Evolutionary conservation across 202 grass and related monocot species (phyloP).

Genomic region (Cymbopogon flexuosus): DNA sequence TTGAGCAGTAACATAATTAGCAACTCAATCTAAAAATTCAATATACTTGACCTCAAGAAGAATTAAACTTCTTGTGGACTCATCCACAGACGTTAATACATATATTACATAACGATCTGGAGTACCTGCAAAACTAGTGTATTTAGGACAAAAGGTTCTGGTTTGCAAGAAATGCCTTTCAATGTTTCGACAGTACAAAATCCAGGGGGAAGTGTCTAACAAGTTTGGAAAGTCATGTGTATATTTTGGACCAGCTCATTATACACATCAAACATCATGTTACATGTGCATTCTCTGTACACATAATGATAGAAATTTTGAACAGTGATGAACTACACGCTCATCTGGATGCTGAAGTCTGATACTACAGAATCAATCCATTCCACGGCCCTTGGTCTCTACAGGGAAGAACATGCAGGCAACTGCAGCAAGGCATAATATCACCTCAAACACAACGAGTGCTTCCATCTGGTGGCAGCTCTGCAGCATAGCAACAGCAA

Average conservation of each 20-base stretch:
- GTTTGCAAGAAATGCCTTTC: not conserved
- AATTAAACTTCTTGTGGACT: too few species aligned
- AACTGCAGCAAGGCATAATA: constrained; percentile 48
- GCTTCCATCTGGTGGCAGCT: constrained; percentile 69
- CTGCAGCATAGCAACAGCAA: constrained; percentile 54
- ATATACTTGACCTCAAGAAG: too few species aligned
- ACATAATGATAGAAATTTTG: not conserved
- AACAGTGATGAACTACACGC: not conserved
- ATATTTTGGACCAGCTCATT: constrained; percentile 1
- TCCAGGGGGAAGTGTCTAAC: not conserved
- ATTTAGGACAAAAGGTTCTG: not conserved
- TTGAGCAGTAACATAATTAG: not conserved
- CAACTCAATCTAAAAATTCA: not conserved
- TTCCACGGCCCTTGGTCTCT: constrained; percentile 60
- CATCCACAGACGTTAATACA: not conserved
- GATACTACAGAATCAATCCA: constrained; percentile 27
- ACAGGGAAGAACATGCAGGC: constrained; percentile 57
- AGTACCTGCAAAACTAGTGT: not conserved
- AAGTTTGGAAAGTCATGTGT: not conserved
- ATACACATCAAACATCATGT: not conserved
- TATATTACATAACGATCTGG: not conserved
- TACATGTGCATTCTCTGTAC: not conserved
- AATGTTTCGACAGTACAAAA: not conserved
- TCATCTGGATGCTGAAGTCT: not conserved
- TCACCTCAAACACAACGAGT: constrained; percentile 53